phyloP scores from a whole-genome alignment of 257 asterid genomes.

The Plantago major region DNA sequence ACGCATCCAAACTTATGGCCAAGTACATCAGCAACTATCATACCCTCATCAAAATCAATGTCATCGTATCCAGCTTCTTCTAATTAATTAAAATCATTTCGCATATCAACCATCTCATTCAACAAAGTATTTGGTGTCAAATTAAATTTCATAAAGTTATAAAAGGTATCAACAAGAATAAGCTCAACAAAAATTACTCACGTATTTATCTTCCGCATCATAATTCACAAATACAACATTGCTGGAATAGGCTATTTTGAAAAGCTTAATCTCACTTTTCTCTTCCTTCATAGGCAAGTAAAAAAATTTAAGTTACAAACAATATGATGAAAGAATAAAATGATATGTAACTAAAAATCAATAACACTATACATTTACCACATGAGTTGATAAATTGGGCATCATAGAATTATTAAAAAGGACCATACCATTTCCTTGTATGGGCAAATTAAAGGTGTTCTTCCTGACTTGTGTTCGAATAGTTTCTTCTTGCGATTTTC shows the following conservation, averaged over 20 bases:
- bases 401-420: no score
- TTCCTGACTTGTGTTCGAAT: no score
- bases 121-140: neutral
- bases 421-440: no score
- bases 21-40: neutral
- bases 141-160: no score
- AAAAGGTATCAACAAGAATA: neutral
- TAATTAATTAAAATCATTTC: neutral
- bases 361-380: no score
- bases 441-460: no score
- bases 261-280: slow-evolving; percentile 6
- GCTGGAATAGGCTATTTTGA: no score
- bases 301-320: neutral
- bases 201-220: neutral
- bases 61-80: neutral
- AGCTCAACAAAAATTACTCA: neutral
- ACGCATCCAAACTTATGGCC: slow-evolving; percentile 2
- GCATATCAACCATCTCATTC: neutral
- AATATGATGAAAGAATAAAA: no score
- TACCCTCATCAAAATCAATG: neutral
- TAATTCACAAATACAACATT: neutral
- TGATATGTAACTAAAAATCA: no score
- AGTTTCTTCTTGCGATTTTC: no score
- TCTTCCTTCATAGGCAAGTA: neutral
- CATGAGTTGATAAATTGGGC: no score